Base-by-base conservation (phyloP, 257 asterid species). In the Agastache rugosa region DNA sequence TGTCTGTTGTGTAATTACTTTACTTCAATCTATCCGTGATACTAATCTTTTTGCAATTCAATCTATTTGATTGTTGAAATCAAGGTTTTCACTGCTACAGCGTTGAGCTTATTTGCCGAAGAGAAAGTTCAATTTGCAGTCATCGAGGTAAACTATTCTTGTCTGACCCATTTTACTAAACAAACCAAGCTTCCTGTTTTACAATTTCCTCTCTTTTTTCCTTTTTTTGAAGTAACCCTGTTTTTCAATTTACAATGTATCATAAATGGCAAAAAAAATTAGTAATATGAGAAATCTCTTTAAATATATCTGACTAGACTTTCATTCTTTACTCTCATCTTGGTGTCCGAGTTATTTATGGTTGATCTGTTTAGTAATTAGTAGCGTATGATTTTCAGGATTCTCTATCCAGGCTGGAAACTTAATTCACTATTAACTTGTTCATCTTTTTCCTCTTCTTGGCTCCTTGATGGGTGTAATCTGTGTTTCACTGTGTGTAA, bases 51-150 rank as follows among this genome's bases (percentile, higher is more conserved):
- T 56, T 37, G 42, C 42, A 63, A 63, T 64, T 74, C 17, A 8
- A 54, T 66, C 8, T 62, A 6, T 74, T 39, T 69, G 67, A 39
- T 14, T 61, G 60, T 67, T 67, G 61, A 48, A 47, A 67, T 79
- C 78, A 82, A 94, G 99, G 92, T 92, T 83, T 82, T 94, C 76
- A 94, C 98, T 50, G 97, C 99, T 67, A 48, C 90, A 45, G 96
- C 98, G 1, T 87, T 90, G 90, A 89, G 96, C 79, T 80, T 94
- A 62, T 94, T 94, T 83, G 95, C 97, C 11, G 87, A 83, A 80
- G 96, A 82, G 82, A 88, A 77, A 66, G 90, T 93, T 77, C 92
- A 94, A n/a, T 76, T 94, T 82, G 97, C 96, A 65, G 96, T 94
- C 34, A 81, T 94, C 61, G 99, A 94, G 97, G 99, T 94, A 75